Evolutionary conservation across 148 eudicot species (phyloP).

Genomic region (Euryodendron excelsum): DNA sequence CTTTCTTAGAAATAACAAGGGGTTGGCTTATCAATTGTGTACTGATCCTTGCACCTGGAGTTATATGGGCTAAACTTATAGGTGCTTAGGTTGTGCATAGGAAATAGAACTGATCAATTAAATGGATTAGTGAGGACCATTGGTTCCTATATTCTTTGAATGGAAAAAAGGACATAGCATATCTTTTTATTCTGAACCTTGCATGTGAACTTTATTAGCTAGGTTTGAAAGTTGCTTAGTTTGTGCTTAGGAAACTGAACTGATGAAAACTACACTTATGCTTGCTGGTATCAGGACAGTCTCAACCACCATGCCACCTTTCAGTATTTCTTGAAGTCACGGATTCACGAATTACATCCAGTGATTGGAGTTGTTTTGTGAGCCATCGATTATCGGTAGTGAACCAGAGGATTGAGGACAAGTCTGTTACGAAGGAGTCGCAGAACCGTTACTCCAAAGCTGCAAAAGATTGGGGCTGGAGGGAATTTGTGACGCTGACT

Average conservation of each 20-base stretch:
- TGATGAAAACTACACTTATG: conserved; percentile 30
- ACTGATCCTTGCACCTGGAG: conserved; percentile 10
- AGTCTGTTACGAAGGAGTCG: conserved; percentile 92
- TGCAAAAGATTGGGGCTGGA: conserved; percentile 99
- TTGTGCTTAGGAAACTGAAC: conserved; percentile 9
- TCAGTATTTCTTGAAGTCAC: conserved; percentile 98
- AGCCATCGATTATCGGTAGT: conserved; percentile 89
- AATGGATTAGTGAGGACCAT: not conserved
- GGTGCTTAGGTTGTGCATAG: not conserved
- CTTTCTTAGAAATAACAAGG: not conserved
- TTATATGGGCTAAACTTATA: not conserved
- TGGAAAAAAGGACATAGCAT: not conserved
- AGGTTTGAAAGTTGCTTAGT: not conserved
- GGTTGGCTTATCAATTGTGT: conserved; percentile 6
- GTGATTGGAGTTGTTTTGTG: conserved; percentile 99
- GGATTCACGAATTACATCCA: conserved; percentile 82
- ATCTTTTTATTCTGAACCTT: not conserved
- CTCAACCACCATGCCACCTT: conserved; percentile 99
- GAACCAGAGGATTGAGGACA: conserved; percentile 91
- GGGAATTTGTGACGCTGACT: conserved; percentile 95
- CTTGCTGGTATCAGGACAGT: conserved; percentile 93
- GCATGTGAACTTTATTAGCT: not conserved
- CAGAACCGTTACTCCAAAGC: conserved; percentile 99
- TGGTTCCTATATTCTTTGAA: not conserved
- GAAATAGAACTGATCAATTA: not conserved